A percentile compares a stretch with the other conserved stretches of the same genome.
These are phyloP conservation scores for Amanita exitialis DNA, from an alignment of 768 basidiomycete genomes.

Conservation along the genomic window DNA sequence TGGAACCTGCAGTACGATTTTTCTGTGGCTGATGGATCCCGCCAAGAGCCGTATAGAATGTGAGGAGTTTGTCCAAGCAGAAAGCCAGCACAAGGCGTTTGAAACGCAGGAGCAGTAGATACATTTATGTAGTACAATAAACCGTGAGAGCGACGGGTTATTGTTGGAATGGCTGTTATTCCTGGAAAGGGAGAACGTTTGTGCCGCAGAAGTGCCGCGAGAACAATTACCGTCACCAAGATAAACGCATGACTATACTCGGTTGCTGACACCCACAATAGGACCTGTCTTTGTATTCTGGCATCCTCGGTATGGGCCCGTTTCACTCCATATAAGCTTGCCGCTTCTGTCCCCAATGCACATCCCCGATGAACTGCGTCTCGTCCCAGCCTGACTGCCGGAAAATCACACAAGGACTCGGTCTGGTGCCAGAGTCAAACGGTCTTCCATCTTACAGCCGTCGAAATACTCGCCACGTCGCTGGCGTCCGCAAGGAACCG, in stretches of 20 bases:
- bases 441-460: conserved; percentile 42
- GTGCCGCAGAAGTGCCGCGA: neutral
- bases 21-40: conserved; percentile 55
- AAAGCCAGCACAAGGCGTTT: conserved; percentile 23
- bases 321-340: neutral
- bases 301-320: conserved; percentile 5
- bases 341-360: neutral
- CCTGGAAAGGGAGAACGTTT: neutral
- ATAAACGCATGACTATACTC: neutral
- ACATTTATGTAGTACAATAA: no score
- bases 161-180: neutral
- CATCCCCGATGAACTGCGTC: conserved; percentile 14
- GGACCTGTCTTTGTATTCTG: conserved; percentile 20
- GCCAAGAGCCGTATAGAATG: conserved; percentile 57
- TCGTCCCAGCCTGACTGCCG: conserved; percentile 39
- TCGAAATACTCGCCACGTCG: conserved; percentile 32
- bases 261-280: conserved; percentile 15
- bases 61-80: conserved; percentile 48
- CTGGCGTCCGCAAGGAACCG: conserved; percentile 28
- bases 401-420: conserved; percentile 38
- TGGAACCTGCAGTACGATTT: conserved; percentile 41
- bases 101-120: neutral
- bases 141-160: no score
- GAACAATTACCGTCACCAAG: neutral
- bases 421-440: conserved; percentile 37